Percentiles rank a stretch among this genome's conserved stretches.
Conservation (phyloP, 805 yeast species). For the Candida xyloterini region DNA sequence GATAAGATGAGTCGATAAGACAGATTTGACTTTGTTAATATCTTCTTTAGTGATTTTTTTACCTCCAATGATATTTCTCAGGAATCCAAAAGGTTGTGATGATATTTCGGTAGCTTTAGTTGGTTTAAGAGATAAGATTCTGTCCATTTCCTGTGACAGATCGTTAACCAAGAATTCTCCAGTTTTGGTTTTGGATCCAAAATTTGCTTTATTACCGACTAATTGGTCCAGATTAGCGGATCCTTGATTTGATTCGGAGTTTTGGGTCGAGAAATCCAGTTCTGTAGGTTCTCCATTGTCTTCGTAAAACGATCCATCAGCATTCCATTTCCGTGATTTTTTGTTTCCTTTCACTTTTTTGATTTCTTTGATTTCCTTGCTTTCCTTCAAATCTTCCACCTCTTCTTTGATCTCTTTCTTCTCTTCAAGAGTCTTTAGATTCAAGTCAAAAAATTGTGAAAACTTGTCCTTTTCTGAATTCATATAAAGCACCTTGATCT, state of each 20-base stretch:
- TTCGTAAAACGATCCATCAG: constrained; percentile 56
- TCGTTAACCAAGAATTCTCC: constrained; percentile 70
- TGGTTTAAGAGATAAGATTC: constrained; percentile 32
- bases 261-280: constrained; percentile 53
- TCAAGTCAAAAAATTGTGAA: constrained; percentile 38
- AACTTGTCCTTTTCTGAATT: constrained; percentile 33
- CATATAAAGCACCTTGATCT: constrained; percentile 23
- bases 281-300: constrained; percentile 37
- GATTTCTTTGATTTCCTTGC: constrained; percentile 4
- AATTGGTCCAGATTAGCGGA: constrained; percentile 30
- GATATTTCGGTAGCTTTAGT: constrained; percentile 23
- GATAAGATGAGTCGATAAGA: constrained; percentile 72
- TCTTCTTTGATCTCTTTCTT: constrained; percentile 13
- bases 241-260: constrained; percentile 15
- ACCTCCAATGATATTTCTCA: constrained; percentile 64
- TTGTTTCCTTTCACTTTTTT: constrained; percentile 29
- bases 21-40: constrained; percentile 58
- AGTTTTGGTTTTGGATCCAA: constrained; percentile 41
- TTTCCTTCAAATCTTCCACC: constrained; percentile 5
- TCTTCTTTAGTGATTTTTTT: constrained; percentile 62
- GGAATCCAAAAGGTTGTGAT: constrained; percentile 53
- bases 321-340: constrained; percentile 62
- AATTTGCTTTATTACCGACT: constrained; percentile 38
- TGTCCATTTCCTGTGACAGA: constrained; percentile 50
- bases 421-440: constrained; percentile 31